These are phyloP conservation scores for Podosphaera fusca DNA, from an alignment of 2,329 filamentous ascomycete genomes.

Conservation along the genomic window DNA sequence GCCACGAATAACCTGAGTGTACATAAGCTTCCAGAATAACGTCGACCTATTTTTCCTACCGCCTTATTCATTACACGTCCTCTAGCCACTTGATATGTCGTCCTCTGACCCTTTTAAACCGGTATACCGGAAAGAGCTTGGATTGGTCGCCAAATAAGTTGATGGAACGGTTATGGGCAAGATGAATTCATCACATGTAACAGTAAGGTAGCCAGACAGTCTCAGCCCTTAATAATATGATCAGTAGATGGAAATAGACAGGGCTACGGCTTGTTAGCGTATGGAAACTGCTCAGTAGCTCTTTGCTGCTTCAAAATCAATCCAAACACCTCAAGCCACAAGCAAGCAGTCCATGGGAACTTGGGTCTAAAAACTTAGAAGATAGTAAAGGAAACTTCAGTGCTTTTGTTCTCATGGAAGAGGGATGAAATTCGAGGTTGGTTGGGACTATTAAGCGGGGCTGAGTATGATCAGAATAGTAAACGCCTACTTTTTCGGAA, in stretches of 20 bases:
- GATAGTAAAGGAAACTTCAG: not conserved
- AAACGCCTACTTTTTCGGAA: not conserved
- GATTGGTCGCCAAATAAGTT: not conserved
- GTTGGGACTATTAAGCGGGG: not conserved
- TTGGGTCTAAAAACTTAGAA: not conserved
- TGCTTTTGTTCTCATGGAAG: not conserved
- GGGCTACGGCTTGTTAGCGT: not conserved
- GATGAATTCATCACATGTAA: not conserved
- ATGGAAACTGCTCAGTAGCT: not conserved
- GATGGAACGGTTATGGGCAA: not conserved
- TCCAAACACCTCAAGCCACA: not conserved
- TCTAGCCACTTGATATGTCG: slow-evolving; percentile 12
- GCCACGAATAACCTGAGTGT: not conserved
- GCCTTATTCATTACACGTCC: slow-evolving; percentile 10
- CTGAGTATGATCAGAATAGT: not conserved
- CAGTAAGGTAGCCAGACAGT: not conserved
- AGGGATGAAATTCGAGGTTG: not conserved
- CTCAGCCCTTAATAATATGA: not conserved
- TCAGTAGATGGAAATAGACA: not conserved
- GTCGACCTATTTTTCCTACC: slow-evolving; percentile 2
- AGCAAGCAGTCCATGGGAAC: not conserved
- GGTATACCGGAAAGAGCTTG: slow-evolving; percentile 6
- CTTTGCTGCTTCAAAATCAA: not conserved
- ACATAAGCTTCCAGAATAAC: not conserved
- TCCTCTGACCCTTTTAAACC: slow-evolving; percentile 10